Conservation (phyloP, 1,284 basidiomycete genomes). For the Rhizoctonia solani region DNA sequence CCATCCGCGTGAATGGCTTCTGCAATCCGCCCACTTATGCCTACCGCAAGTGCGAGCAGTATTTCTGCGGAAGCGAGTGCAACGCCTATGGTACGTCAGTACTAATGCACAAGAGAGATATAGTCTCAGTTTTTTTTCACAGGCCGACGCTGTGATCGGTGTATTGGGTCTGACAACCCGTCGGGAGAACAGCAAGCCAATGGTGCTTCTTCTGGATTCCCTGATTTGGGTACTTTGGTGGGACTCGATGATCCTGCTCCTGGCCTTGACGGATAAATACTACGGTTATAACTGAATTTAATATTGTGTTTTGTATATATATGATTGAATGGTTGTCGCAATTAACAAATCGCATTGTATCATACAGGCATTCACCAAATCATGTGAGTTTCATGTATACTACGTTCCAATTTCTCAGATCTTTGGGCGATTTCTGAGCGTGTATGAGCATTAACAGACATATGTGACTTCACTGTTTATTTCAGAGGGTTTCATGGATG, state of each 20-base stretch:
- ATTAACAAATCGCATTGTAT: no score
- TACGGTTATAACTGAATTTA: not conserved
- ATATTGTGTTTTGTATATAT: not conserved
- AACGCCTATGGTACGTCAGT: conserved; percentile 11
- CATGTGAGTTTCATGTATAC: no score
- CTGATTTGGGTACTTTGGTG: conserved; percentile 5
- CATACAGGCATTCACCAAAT: no score
- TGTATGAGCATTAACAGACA: no score
- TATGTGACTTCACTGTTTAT: no score
- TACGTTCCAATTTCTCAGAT: no score
- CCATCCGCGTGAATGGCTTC: conserved; percentile 38
- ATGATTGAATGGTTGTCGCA: no score
- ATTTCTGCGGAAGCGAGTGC: conserved; percentile 34
- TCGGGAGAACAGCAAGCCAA: not conserved
- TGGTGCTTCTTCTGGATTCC: not conserved
- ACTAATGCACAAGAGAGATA: no score
- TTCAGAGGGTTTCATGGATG: no score
- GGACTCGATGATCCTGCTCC: conserved; percentile 27
- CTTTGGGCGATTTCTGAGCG: no score
- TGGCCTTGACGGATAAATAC: conserved; percentile 2
- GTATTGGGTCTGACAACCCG: conserved; percentile 16
- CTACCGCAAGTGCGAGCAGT: conserved; percentile 33
- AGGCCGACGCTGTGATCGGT: conserved; percentile 19
- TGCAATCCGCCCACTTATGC: conserved; percentile 38
- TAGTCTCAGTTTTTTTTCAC: no score